Base-by-base conservation (phyloP, 1,284 basidiomycete species). In the Marasmius tenuissimus region DNA sequence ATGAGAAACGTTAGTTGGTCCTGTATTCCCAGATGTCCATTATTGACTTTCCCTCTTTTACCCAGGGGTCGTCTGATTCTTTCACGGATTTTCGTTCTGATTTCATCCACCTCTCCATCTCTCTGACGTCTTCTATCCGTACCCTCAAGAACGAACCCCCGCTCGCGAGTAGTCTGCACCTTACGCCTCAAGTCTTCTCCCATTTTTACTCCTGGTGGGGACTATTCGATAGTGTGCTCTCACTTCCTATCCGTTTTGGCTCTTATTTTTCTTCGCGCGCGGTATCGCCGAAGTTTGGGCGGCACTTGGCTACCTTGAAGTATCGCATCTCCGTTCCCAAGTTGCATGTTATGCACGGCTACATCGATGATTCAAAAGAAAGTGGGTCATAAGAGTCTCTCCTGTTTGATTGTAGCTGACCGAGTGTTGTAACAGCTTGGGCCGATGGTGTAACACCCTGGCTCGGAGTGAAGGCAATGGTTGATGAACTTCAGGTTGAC, bases 181-280 rank as follows among this genome's bases (percentile, higher is more conserved):
- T 98, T 45, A 93, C 91, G 1, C 94, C 96, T 0, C 89, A 92
- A 67, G 83, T 88, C 0, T 96, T 96, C 70, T 83, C 93, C 4
- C 94, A 96, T 73, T 98, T 99, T 76, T 94, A 90, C 85, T 83
- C 90, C 0, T 98, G 96, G 96, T 96, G 92, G 86, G 80, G 79
- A 40, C 79, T 97, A 10, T 98, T 98, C 72, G 91, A 93, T 69
- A 83, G 88, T 59, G 85, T 84, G 5, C 78, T 96, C 67, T 88
- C 92, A 1, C 79, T 97, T 14, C 96, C 96, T 0, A 92, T 97
- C 53, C 89, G 95, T 5, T 92, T 95, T 68, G 97, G 97, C 27
- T 81, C 78, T 6, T 87, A 93, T 35, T 97, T 94, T 75, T 90
- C 92, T 1, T 81, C 83, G 10, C 87, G 89, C 18, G 84, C 83